These are phyloP conservation scores for Sporisorium scitamineum DNA, from an alignment of 1,284 basidiomycete species.

Conservation along the genomic window DNA sequence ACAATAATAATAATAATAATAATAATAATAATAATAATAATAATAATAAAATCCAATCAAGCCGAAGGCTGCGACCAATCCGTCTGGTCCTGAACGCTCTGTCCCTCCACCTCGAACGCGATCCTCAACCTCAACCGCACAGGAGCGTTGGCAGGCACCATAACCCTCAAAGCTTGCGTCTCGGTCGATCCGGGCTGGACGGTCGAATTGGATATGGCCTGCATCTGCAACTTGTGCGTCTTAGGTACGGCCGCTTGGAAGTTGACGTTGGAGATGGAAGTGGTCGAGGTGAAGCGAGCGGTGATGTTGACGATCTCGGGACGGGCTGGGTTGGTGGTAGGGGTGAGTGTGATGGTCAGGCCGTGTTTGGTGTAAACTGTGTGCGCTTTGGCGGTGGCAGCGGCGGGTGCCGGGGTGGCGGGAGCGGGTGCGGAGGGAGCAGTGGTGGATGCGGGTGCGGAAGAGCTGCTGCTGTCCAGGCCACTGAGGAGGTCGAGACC, in stretches of 20 bases:
- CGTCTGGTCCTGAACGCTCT: slow-evolving; percentile 87
- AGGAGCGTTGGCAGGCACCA: slow-evolving; percentile 84
- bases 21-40: too few relatives aligned
- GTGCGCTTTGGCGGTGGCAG: slow-evolving; percentile 74
- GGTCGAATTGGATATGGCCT: slow-evolving; percentile 90
- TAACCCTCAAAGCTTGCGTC: slow-evolving; percentile 93
- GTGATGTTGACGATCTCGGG: slow-evolving; percentile 90
- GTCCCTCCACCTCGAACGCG: slow-evolving; percentile 76
- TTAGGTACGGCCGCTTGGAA: slow-evolving; percentile 99
- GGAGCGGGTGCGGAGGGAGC: slow-evolving; percentile 14
- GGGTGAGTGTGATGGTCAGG: slow-evolving; percentile 88
- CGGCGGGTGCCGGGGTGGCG: slow-evolving; percentile 59
- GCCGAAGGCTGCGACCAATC: slow-evolving; percentile 74
- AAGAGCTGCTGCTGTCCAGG: slow-evolving; percentile 17
- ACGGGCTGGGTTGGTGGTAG: slow-evolving; percentile 80
- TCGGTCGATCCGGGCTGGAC: slow-evolving; percentile 83
- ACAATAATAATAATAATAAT: too few relatives aligned
- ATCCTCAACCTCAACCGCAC: slow-evolving; percentile 88
- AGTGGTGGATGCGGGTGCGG: slow-evolving; percentile 52
- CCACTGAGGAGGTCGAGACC: slow-evolving; percentile 67
- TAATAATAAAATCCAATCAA: too few relatives aligned
- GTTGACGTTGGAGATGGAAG: slow-evolving; percentile 75
- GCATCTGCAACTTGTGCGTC: slow-evolving; percentile 97
- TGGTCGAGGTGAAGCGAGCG: slow-evolving; percentile 82
- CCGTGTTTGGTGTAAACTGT: slow-evolving; percentile 91